Evolutionary conservation across 345 rosid species (phyloP), one percentile per base, ranked within the genome.

Genomic region (Eucalyptus pauciflora): DNA sequence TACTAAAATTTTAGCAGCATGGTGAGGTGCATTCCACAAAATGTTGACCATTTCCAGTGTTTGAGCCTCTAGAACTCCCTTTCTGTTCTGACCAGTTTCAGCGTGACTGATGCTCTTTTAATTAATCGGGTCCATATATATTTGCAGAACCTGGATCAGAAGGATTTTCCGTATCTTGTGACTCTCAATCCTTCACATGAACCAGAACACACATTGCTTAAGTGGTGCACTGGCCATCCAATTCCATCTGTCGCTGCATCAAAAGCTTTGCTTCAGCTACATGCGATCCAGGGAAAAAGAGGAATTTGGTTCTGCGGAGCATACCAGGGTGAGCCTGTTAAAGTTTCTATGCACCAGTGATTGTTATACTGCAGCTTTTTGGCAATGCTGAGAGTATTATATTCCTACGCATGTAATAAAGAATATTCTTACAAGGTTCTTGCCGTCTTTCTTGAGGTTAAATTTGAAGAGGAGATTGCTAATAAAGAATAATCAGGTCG

Each of bases 301-400:
- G 95, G 96, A 89, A 51, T 96, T 86, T 97, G 99, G 99, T 97
- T 94, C 90, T 96, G 97, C 80, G 97, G 99, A 90, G 99, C 99
- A 60, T 97, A 95, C 92, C 96, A 93, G 86, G 97, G 99, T 96
- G 71, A 91, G 90, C 80, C 27, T n/a, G 24, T 51, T 41, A 17
- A 46, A 48, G n/a, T 64, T 64, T 64, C 71, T n/a, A 64, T 37
- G 71, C 71, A 12, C 52, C 29, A 15, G 50, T 29, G 37, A 85
- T 27, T 49, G 33, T 85, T 15, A 10, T 43, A 25, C 13, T 13
- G 4, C 64, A 24, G 64, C 64, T 4, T 64, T 64, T 29, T 64
- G 14, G 71, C 71, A 64, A n/a, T 15, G 18, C 71, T 7, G 37
- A 64, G 37, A 64, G 37, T 64, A 64, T 14, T n/a, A 64, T 64